Evolutionary conservation across 495 filamentous ascomycete species (phyloP).

Genomic region (Massariosphaeria phaeospora): DNA sequence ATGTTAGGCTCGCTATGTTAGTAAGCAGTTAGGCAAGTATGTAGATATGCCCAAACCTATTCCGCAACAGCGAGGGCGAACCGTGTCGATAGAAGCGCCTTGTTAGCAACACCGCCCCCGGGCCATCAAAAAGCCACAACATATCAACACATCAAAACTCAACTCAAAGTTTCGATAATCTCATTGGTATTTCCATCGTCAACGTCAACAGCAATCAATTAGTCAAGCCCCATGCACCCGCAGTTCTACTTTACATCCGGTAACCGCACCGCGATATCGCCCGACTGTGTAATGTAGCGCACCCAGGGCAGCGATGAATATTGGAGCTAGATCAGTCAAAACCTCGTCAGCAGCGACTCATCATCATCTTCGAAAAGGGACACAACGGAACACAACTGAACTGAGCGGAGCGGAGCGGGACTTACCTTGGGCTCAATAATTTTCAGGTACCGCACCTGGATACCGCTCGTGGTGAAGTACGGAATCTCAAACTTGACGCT

Average conservation of each 20-base stretch:
- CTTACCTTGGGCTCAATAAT: constrained; percentile 98
- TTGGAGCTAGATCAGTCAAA: constrained; percentile 71
- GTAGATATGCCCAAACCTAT: too few species aligned
- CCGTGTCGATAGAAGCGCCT: too few species aligned
- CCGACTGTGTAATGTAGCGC: constrained; percentile 94
- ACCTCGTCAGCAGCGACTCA: constrained; percentile 31
- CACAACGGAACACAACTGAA: background rate
- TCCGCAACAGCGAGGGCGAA: too few species aligned
- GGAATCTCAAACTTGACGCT: constrained; percentile 99
- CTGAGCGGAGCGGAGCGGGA: constrained; percentile 12
- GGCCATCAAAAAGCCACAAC: too few species aligned
- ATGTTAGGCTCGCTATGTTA: too few species aligned
- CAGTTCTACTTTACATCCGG: constrained; percentile 61
- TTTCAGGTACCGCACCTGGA: constrained; percentile 97
- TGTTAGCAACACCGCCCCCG: too few species aligned
- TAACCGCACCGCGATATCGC: constrained; percentile 88
- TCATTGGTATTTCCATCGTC: constrained; percentile 9
- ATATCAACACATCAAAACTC: too few species aligned
- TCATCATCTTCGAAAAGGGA: background rate
- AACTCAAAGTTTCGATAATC: too few species aligned
- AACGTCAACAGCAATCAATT: too few species aligned
- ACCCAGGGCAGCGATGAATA: constrained; percentile 99
- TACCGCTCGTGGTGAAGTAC: constrained; percentile 97
- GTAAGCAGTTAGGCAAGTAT: too few species aligned
- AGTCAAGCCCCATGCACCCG: too few species aligned